These are phyloP conservation scores for Nepenthes alata DNA, from an alignment of 179 eudicot species.

Conservation along the genomic window DNA sequence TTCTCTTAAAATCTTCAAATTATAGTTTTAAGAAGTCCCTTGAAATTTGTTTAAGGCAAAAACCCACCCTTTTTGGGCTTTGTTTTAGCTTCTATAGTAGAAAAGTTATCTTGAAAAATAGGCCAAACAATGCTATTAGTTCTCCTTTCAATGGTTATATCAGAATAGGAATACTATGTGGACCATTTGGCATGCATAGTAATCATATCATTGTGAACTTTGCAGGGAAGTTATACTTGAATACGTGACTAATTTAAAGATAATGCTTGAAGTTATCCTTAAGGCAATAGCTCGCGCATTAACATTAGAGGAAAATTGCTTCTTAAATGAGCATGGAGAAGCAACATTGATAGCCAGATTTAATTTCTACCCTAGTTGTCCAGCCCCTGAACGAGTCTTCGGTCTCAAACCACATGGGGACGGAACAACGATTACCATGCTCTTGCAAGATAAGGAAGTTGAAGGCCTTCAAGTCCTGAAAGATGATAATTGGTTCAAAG, in stretches of 20 bases:
- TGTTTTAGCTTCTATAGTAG: no score
- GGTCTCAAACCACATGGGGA: slow-evolving; percentile 59
- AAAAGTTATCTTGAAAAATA: no score
- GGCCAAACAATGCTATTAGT: no score
- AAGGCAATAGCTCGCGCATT: slow-evolving; percentile 35
- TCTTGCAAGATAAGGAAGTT: slow-evolving; percentile 43
- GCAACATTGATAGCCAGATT: slow-evolving; percentile 23
- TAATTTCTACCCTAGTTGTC: slow-evolving; percentile 45
- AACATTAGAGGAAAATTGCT: slow-evolving; percentile 34
- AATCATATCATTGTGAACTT: neutral
- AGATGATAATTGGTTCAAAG: slow-evolving; percentile 55
- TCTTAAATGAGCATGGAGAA: slow-evolving; percentile 24
- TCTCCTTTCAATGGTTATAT: no score
- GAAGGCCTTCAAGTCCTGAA: slow-evolving; percentile 54
- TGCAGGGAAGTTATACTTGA: slow-evolving; percentile 37
- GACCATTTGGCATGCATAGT: neutral
- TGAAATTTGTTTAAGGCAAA: no score
- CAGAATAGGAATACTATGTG: no score
- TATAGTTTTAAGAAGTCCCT: no score
- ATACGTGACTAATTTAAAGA: slow-evolving; percentile 18
- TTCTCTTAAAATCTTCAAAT: no score
- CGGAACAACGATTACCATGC: slow-evolving; percentile 39
- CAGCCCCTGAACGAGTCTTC: slow-evolving; percentile 29
- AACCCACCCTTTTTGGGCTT: no score
- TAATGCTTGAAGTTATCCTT: slow-evolving; percentile 27